These are phyloP conservation scores for Pichia cabralensis DNA, from an alignment of 805 yeast species.

Conservation along the genomic window DNA sequence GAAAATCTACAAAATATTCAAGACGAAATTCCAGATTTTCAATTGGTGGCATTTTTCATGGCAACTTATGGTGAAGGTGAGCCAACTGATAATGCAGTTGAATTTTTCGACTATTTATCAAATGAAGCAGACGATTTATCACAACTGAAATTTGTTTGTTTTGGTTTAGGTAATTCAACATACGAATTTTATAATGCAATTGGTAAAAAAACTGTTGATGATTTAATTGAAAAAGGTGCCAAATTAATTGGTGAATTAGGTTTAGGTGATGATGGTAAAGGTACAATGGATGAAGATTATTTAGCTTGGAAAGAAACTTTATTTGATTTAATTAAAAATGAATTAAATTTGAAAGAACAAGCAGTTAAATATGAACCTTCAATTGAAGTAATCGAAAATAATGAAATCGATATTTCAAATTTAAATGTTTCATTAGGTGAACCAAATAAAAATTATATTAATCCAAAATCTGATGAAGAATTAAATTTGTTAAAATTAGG, in stretches of 20 bases:
- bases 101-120: constrained; percentile 61
- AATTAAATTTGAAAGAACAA: constrained; percentile 64
- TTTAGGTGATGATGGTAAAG: constrained; percentile 91
- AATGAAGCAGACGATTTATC: constrained; percentile 46
- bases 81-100: constrained; percentile 89
- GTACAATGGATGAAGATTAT: constrained; percentile 91
- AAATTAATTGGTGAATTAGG: constrained; percentile 68
- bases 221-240: constrained; percentile 58
- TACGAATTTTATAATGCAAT: constrained; percentile 87
- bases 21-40: constrained; percentile 46
- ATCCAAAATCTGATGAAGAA: constrained; percentile 26
- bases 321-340: constrained; percentile 53
- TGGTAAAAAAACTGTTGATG: constrained; percentile 49
- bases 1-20: constrained; percentile 63
- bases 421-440: constrained; percentile 68
- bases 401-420: constrained; percentile 22
- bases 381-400: constrained; percentile 30
- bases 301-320: constrained; percentile 83
- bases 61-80: constrained; percentile 99
- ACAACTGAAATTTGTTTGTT: constrained; percentile 58
- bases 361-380: constrained; percentile 75
- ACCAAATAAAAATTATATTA: constrained; percentile 51
- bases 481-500: constrained; percentile 36
- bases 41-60: constrained; percentile 48
- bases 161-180: constrained; percentile 92